These are phyloP conservation scores for Leishmania lainsoni DNA, from an alignment of 208 protist genomes.

Conservation along the genomic window DNA sequence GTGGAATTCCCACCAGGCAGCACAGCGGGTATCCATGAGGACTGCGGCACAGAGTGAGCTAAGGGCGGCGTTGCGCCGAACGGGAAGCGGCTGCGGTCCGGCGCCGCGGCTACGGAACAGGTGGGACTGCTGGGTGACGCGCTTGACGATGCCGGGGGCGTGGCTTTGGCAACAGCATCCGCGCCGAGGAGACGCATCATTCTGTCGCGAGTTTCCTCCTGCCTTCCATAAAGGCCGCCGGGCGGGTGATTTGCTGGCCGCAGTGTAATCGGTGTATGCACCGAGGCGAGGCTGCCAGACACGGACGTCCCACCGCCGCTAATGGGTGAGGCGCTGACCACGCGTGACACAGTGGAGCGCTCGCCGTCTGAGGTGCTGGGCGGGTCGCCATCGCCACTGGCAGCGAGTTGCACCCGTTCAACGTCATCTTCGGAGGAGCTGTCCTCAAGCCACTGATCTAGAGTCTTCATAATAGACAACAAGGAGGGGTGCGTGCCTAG, in stretches of 20 bases:
- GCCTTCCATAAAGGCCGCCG: conserved; percentile 20
- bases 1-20: background rate
- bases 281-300: conserved; percentile 19
- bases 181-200: conserved; percentile 59
- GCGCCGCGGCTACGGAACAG: conserved; percentile 17
- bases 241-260: conserved; percentile 17
- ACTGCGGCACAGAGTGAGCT: conserved; percentile 7
- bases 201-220: conserved; percentile 63
- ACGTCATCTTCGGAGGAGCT: conserved; percentile 37
- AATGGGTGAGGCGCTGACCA: background rate
- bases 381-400: conserved; percentile 13
- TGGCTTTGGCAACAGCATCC: conserved; percentile 37
- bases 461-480: conserved; percentile 52
- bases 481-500: background rate
- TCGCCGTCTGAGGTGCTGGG: conserved; percentile 15
- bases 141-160: conserved; percentile 15
- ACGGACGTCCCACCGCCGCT: conserved; percentile 16
- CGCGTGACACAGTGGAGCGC: conserved; percentile 12
- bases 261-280: conserved; percentile 25
- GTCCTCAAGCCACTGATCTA: conserved; percentile 67
- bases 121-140: conserved; percentile 12
- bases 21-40: conserved; percentile 5
- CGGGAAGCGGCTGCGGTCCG: conserved; percentile 23
- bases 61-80: conserved; percentile 24
- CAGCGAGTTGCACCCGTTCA: conserved; percentile 3